Evolutionary conservation across 2,329 filamentous ascomycete species (phyloP), one percentile per base, ranked within the genome.

Genomic region (Epichloe typhina): DNA sequence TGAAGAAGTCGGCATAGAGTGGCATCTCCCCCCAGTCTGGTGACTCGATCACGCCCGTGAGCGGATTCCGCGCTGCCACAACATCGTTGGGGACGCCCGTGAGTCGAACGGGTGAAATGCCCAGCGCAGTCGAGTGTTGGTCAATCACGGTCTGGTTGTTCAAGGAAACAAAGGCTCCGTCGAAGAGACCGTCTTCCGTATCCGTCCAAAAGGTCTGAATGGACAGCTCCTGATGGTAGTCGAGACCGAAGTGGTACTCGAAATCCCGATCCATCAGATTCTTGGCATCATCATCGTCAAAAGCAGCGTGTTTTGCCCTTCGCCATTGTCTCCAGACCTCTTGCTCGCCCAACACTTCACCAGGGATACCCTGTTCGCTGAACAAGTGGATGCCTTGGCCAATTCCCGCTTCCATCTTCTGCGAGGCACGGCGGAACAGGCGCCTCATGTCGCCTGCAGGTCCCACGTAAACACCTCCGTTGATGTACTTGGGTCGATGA

Each of bases 321-420:
- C 47, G 53, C 53, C 53, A 54, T 70, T 69, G 61, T 74, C 59
- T 61, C 58, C 57, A 60, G 5, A 58, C 50, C 40, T 59, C 58
- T 43, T 61, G 59, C 50, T 59, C 56, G 19, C 58, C 55, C 2
- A 60, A 53, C 3, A 60, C 54, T 42, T 59, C 56, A 8, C 55
- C 58, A n/a, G 56, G 51, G 26, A 59, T 49, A 21, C 57, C 58
- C 44, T 61, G 58, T 8, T 61, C 58, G 39, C 56, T 56, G 44
- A 52, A 54, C 2, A 58, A 44, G 19, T 53, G 39, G 9, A 42
- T 42, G 8, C 52, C 52, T 7, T 46, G 35, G 33, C 31, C 45
- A 15, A 52, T 43, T 4, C 46, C 49, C 15, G 33, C 47, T 11
- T 55, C 52, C 33, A 60, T 52, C 35, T 55, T 58, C 13, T 52